Percentiles rank a stretch among this genome's conserved stretches.
These are phyloP conservation scores for Trichophaea hybrida DNA, from an alignment of 2,329 filamentous ascomycete genomes.

Conservation along the genomic window DNA sequence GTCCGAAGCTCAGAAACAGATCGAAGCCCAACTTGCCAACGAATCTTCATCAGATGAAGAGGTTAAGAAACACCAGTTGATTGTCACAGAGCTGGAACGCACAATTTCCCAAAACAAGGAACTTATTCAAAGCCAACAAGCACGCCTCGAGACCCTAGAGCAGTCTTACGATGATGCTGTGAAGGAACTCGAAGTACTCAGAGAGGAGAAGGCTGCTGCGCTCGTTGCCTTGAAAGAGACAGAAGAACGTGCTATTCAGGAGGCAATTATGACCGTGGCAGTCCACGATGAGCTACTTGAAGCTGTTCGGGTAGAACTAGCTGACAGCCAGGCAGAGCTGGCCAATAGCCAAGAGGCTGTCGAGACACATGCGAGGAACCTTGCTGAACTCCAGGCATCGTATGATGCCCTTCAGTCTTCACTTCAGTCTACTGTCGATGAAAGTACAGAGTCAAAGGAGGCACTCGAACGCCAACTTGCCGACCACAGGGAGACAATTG, in stretches of 20 bases:
- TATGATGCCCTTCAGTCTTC: constrained; percentile 39
- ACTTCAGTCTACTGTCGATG: constrained; percentile 39
- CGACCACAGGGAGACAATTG: constrained; percentile 31
- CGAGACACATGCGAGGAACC: constrained; percentile 45
- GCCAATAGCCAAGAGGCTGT: constrained; percentile 38
- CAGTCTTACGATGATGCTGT: constrained; percentile 21
- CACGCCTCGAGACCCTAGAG: constrained; percentile 19
- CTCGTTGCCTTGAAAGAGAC: constrained; percentile 16
- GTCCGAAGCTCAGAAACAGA: constrained; percentile 47
- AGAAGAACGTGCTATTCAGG: constrained; percentile 9
- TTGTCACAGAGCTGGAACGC: constrained; percentile 40
- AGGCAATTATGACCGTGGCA: constrained; percentile 6
- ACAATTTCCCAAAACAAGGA: constrained; percentile 20
- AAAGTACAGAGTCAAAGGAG: constrained; percentile 29
- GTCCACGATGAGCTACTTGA: constrained; percentile 16
- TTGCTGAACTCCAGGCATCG: constrained; percentile 45
- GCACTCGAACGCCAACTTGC: constrained; percentile 51
- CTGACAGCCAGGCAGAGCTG: constrained; percentile 30
- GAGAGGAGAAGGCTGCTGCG: constrained; percentile 13
- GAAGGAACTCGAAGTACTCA: constrained; percentile 17
- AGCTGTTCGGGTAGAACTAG: constrained; percentile 35
- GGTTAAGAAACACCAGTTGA: constrained; percentile 29
- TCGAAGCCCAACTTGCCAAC: constrained; percentile 44
- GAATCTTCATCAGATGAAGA: constrained; percentile 14
- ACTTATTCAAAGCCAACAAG: constrained; percentile 20